These are phyloP conservation scores for Simplicillium aogashimaense DNA, from an alignment of 2,329 filamentous ascomycete genomes.

Conservation along the genomic window DNA sequence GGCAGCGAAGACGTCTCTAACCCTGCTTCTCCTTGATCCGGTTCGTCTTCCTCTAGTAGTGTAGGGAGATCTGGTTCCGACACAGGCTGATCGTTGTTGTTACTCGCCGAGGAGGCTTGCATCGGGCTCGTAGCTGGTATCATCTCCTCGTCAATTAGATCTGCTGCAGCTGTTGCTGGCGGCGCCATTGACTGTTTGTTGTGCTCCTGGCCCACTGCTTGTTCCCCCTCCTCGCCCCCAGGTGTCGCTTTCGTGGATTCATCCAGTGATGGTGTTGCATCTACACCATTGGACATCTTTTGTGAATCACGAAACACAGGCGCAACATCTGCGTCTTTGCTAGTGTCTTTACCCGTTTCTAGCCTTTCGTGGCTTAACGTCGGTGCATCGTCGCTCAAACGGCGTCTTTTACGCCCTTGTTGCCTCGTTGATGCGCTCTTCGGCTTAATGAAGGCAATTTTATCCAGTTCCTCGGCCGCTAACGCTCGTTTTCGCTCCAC, in stretches of 20 bases:
- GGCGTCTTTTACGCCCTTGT: constrained; percentile 13
- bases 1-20: constrained; percentile 18
- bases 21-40: constrained; percentile 8
- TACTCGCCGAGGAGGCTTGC: constrained; percentile 16
- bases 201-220: constrained; percentile 1
- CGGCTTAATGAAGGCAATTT: constrained; percentile 25
- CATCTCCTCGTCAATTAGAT: constrained; percentile 20
- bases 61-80: constrained; percentile 25
- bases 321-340: neutral
- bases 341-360: neutral
- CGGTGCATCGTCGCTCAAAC: neutral
- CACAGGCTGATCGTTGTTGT: constrained; percentile 8
- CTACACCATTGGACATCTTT: constrained; percentile 13
- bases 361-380: too few species aligned
- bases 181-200: constrained; percentile 7
- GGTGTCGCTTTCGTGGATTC: constrained; percentile 24
- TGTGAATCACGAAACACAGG: constrained; percentile 14
- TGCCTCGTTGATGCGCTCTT: constrained; percentile 12
- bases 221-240: constrained; percentile 8
- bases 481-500: constrained; percentile 27
- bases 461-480: constrained; percentile 28
- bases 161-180: constrained; percentile 3
- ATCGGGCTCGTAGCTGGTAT: constrained; percentile 29
- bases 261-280: constrained; percentile 11
- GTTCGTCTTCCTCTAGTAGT: constrained; percentile 12